Conservation (phyloP, 768 basidiomycete genomes). For the Glaciozyma antarctica region DNA sequence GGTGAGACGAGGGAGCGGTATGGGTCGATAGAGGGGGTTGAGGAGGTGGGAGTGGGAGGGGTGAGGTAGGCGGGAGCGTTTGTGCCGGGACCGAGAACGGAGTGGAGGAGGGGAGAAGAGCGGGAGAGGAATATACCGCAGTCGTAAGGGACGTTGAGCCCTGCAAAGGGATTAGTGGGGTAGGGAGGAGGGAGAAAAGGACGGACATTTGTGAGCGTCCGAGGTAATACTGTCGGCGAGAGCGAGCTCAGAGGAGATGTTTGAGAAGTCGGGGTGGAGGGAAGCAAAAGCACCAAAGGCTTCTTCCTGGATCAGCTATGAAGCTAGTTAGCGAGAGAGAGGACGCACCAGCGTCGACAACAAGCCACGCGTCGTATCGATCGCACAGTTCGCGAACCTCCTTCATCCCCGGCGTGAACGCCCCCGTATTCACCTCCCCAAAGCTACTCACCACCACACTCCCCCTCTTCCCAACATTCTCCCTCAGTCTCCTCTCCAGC, state of each 20-base stretch:
- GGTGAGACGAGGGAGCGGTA: slow-evolving; percentile 38
- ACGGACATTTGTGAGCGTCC: slow-evolving; percentile 38
- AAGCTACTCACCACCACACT: slow-evolving; percentile 36
- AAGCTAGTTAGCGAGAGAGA: neutral
- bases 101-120: slow-evolving; percentile 26
- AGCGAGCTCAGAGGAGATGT: slow-evolving; percentile 38
- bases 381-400: slow-evolving; percentile 40
- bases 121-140: slow-evolving; percentile 43
- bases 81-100: slow-evolving; percentile 39
- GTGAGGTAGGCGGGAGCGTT: slow-evolving; percentile 41
- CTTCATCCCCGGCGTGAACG: neutral
- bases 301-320: slow-evolving; percentile 11
- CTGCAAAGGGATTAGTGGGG: slow-evolving; percentile 31
- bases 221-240: slow-evolving; percentile 43
- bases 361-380: slow-evolving; percentile 42
- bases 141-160: slow-evolving; percentile 44
- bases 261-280: slow-evolving; percentile 38
- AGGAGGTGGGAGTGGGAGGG: slow-evolving; percentile 2
- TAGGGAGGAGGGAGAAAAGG: neutral
- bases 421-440: slow-evolving; percentile 45
- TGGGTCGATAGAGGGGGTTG: slow-evolving; percentile 20
- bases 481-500: slow-evolving; percentile 37
- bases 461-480: slow-evolving; percentile 33
- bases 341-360: slow-evolving; percentile 44
- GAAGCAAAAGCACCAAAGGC: slow-evolving; percentile 45